Base-by-base conservation (phyloP, 768 basidiomycete species). In the Russula emetica region DNA sequence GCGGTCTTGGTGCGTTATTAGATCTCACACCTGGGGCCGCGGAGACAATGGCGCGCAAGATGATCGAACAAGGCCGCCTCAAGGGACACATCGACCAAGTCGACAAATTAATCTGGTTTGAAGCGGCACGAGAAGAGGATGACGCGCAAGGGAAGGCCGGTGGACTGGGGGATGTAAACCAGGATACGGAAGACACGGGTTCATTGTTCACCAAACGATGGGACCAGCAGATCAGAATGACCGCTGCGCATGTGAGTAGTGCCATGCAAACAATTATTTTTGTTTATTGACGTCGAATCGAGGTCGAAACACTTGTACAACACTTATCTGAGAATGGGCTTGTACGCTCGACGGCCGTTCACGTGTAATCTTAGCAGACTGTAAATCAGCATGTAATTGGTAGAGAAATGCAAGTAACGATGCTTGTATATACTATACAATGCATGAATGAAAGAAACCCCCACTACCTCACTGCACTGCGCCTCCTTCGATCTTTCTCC, bases 1-100 rank as follows among this genome's bases (percentile, higher is more conserved):
- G 83, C 30, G 97, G 96, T n/a, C 76, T 98, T 11, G 97, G 97
- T 24, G 85, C 90, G 1, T 78, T 98, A 18, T 80, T 99, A 53
- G 92, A 94, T 72, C 77, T 98, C 67, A 89, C 92, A 4, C 90
- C 96, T 16, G 88, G 89, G 30, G 94, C 93, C 18, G 96, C 96
- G 20, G 97, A 99, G 76, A 93, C 87, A 0, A 98, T 98, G 90
- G 95, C 96, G 11, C 83, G 96, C 58, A 92, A 90, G 72, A 99
- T 99, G 97, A 97, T 99, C 56, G 94, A 98, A 72, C 97, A 99
- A 76, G 90, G 93, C 10, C 88, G 97, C 60, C 77, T 98, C 65
- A 87, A 91, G 66, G 97, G 91, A 30, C 87, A 87, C 62, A 96
- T 99, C 62, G 97, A 99, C 72, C 97, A 99, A 73, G 94, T 98